Percentiles rank a stretch among this genome's conserved stretches.
phyloP scores from a whole-genome alignment of 345 rosid species.

The Brassica incana region DNA sequence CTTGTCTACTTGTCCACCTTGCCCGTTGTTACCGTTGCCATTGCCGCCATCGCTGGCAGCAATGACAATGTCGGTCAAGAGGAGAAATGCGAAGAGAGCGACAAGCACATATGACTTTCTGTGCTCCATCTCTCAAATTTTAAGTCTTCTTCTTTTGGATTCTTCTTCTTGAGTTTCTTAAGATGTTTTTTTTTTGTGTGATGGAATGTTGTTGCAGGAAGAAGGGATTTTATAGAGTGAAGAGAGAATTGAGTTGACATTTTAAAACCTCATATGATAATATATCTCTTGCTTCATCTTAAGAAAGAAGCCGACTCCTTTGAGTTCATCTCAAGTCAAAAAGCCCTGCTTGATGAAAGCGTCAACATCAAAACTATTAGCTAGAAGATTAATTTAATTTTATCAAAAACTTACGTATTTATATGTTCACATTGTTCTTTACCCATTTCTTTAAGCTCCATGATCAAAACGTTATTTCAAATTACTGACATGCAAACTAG shows the following conservation, averaged over 20 bases:
- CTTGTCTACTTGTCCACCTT: slow-evolving; percentile 11
- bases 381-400: neutral
- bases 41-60: slow-evolving; percentile 31
- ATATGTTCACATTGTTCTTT: neutral
- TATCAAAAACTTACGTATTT: neutral
- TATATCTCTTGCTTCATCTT: slow-evolving; percentile 37
- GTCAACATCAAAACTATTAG: slow-evolving; percentile 8
- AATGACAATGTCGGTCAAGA: slow-evolving; percentile 41
- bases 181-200: slow-evolving; percentile 10
- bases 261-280: slow-evolving; percentile 27
- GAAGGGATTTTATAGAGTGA: slow-evolving; percentile 27
- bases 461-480: too few species aligned
- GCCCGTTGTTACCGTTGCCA: slow-evolving; percentile 17
- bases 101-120: slow-evolving; percentile 39
- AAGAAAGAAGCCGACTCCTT: slow-evolving; percentile 36
- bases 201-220: slow-evolving; percentile 20
- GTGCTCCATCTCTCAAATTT: slow-evolving; percentile 34
- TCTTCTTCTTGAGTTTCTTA: slow-evolving; percentile 17
- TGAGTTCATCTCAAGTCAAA: slow-evolving; percentile 37
- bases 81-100: slow-evolving; percentile 42
- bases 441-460: too few species aligned
- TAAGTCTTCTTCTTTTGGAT: slow-evolving; percentile 20
- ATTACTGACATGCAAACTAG: too few species aligned
- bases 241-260: slow-evolving; percentile 20
- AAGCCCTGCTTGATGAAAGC: slow-evolving; percentile 7